Percentiles rank a stretch among this genome's conserved stretches.
These are phyloP conservation scores for Calocera viscosa DNA, from an alignment of 768 basidiomycete genomes.

Conservation along the genomic window DNA sequence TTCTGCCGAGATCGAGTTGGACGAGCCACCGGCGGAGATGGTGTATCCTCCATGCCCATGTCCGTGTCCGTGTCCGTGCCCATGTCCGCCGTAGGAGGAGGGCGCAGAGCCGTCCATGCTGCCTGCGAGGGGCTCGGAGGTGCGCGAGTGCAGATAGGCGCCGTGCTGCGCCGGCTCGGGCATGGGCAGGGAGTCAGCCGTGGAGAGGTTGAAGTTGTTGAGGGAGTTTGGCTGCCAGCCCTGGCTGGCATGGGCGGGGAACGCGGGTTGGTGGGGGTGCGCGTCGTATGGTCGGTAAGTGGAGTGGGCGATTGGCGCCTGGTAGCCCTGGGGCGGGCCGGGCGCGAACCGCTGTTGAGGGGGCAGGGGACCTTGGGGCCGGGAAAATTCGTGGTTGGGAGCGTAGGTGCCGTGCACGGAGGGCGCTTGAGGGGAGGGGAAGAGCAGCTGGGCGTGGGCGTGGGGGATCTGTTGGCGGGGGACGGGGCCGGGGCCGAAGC, in stretches of 20 bases:
- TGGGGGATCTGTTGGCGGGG: not conserved
- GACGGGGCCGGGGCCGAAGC: not conserved
- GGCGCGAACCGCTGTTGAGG: not conserved
- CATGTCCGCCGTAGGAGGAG: not conserved
- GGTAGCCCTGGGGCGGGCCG: not conserved
- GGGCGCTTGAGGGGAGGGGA: not conserved
- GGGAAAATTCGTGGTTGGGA: not conserved
- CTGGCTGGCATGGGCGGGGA: not conserved
- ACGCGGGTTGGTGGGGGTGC: not conserved
- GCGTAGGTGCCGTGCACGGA: not conserved
- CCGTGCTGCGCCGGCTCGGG: not conserved
- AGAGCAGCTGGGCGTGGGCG: not conserved
- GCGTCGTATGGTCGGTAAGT: not conserved
- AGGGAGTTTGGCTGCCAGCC: not conserved
- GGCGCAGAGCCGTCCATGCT: not conserved
- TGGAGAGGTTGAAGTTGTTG: not conserved
- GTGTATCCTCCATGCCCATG: not conserved
- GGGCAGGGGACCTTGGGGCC: not conserved
- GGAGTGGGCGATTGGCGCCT: not conserved
- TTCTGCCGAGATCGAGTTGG: not conserved
- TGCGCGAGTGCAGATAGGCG: not conserved
- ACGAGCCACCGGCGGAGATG: not conserved
- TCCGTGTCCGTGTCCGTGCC: no score
- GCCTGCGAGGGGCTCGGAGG: not conserved
- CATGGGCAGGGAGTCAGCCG: not conserved